phyloP scores from a whole-genome alignment of 768 basidiomycete species.

The Collybia sordida region DNA sequence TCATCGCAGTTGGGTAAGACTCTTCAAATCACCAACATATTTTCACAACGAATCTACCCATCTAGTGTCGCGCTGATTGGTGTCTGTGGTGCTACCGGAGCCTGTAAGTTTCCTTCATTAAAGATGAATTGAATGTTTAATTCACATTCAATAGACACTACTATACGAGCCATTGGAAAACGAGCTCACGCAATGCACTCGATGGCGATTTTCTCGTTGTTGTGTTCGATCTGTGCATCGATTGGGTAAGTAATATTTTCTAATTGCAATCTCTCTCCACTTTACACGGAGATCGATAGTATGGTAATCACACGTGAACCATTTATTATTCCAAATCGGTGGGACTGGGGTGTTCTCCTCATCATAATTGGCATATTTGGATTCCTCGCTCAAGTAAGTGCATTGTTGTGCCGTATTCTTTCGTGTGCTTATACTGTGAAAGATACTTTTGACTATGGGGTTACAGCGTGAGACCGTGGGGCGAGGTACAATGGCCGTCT shows the following conservation, averaged over 20 bases:
- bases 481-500: constrained; percentile 10
- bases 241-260: neutral
- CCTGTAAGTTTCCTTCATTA: constrained; percentile 47
- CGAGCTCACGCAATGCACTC: constrained; percentile 73
- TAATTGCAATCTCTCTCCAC: neutral
- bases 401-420: neutral
- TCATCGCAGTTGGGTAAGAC: constrained; percentile 57
- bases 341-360: neutral
- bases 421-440: neutral
- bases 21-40: no score
- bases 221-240: constrained; percentile 41
- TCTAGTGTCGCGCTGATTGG: constrained; percentile 59
- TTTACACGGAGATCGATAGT: neutral
- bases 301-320: neutral
- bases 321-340: neutral
- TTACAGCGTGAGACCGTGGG: constrained; percentile 6
- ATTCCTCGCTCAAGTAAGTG: neutral
- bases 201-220: constrained; percentile 32
- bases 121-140: neutral
- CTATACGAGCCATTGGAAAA: constrained; percentile 65
- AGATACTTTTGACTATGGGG: constrained; percentile 34
- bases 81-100: constrained; percentile 60
- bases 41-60: no score
- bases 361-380: neutral
- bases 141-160: constrained; percentile 26